phyloP scores from a whole-genome alignment of 2,329 filamentous ascomycete species.

The Scopulariopsis brevicaulis region DNA sequence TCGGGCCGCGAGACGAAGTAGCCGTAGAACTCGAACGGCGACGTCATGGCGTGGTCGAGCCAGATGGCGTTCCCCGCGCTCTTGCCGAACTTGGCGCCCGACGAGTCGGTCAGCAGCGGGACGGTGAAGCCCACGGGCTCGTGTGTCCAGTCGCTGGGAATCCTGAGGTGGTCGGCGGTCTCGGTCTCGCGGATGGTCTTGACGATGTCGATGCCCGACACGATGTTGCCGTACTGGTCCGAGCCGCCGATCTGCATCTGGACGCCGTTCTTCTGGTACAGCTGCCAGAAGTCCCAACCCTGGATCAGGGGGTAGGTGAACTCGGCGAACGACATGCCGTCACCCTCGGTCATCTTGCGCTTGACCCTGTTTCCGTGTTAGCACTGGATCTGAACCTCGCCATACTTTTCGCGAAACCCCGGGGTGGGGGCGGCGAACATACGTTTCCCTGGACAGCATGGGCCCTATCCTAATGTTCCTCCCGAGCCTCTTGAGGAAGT shows the following conservation, averaged over 20 bases:
- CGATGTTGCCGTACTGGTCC: constrained; percentile 94
- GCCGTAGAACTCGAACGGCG: constrained; percentile 75
- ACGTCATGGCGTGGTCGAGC: constrained; percentile 75
- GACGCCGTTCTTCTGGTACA: constrained; percentile 56
- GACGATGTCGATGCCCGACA: constrained; percentile 77
- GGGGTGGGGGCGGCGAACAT: constrained; percentile 23
- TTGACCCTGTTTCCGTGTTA: constrained; percentile 44
- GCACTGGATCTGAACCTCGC: not conserved
- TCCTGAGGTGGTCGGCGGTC: constrained; percentile 26
- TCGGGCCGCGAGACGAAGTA: constrained; percentile 82
- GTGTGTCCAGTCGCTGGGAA: constrained; percentile 30
- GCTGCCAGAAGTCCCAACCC: constrained; percentile 91
- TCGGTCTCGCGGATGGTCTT: constrained; percentile 58
- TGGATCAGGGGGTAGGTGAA: constrained; percentile 91
- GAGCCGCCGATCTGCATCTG: constrained; percentile 90
- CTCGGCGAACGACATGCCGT: constrained; percentile 90
- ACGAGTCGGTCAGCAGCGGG: constrained; percentile 74
- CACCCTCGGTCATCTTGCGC: constrained; percentile 69
- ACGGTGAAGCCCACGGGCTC: constrained; percentile 80
- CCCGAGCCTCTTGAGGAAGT: constrained; percentile 67
- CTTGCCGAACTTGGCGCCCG: constrained; percentile 89
- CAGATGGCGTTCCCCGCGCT: constrained; percentile 89
- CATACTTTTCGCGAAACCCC: too few relatives aligned
- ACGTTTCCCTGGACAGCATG: constrained; percentile 84
- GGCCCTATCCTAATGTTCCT: constrained; percentile 65